Conservation (phyloP, 305 asterid species). For the Solanum aculeatissimum region DNA sequence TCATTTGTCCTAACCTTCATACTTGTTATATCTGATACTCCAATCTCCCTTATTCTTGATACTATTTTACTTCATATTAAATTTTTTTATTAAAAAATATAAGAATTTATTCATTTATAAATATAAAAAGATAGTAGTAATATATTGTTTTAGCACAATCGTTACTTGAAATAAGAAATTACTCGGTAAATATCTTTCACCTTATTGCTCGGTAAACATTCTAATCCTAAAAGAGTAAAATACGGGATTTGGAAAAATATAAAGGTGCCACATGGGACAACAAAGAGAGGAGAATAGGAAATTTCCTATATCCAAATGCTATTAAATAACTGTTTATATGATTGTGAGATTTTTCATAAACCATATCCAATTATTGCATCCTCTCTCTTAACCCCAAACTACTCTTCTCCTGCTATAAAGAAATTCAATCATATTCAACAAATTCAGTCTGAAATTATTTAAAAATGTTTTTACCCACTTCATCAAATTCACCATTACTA, state of each 20-base stretch:
- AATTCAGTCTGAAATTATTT: not conserved
- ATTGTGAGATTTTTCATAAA: not conserved
- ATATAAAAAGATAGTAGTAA: accelerated
- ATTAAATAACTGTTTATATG: not conserved
- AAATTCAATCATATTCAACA: not conserved
- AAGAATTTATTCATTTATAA: no score
- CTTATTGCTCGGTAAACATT: not conserved
- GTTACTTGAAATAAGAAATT: not conserved
- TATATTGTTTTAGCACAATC: not conserved
- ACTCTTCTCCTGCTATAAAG: no score
- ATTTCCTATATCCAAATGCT: not conserved
- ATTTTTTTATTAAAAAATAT: no score
- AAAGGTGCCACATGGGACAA: not conserved
- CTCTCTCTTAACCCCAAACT: not conserved
- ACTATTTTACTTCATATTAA: no score
- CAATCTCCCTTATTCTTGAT: no score
- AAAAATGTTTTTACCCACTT: not conserved
- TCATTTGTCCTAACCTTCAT: not conserved
- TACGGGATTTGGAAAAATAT: not conserved
- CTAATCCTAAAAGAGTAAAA: not conserved
- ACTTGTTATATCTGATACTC: not conserved
- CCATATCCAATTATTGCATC: not conserved
- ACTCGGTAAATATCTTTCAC: not conserved
- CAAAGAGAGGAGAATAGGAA: not conserved
- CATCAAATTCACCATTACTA: not conserved